Conservation (phyloP, 345 rosid species). For the Salix arbutifolia region DNA sequence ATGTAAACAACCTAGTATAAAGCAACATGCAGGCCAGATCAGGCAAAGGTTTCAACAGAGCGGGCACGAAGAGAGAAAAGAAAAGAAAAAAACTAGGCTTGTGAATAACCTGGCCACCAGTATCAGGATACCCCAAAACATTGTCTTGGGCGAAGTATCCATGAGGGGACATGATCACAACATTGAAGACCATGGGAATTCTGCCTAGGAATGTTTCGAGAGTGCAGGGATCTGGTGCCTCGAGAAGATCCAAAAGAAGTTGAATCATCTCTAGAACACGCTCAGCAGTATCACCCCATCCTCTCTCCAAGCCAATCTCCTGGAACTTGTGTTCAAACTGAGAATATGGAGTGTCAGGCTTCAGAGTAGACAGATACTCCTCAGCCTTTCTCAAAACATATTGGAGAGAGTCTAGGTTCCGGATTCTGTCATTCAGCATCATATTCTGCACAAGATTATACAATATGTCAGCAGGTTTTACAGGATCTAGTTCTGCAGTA, state of each 20-base stretch:
- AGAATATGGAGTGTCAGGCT: constrained; percentile 50
- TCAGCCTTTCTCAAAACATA: constrained; percentile 82
- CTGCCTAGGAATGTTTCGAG: constrained; percentile 84
- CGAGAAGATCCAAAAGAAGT: constrained; percentile 88
- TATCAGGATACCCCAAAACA: constrained; percentile 94
- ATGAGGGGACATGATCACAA: constrained; percentile 89
- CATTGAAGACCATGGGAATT: constrained; percentile 90
- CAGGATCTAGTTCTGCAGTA: not conserved
- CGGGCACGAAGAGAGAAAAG: not conserved
- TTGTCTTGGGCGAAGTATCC: constrained; percentile 96
- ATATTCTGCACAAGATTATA: constrained; percentile 47
- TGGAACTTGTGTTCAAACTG: constrained; percentile 72
- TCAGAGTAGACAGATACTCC: constrained; percentile 56
- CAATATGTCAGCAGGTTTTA: not conserved
- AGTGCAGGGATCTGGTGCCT: constrained; percentile 95
- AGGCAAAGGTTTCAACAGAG: not conserved
- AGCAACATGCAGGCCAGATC: not conserved
- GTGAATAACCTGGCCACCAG: constrained; percentile 82
- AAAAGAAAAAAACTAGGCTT: not conserved
- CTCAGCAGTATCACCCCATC: constrained; percentile 87
- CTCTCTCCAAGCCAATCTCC: constrained; percentile 89
- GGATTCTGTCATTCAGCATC: constrained; percentile 76
- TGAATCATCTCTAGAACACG: constrained; percentile 83
- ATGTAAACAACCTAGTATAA: constrained; percentile 73
- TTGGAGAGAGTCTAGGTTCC: constrained; percentile 60